These are phyloP conservation scores for Boletus edulis DNA, from an alignment of 768 basidiomycete genomes.

Conservation along the genomic window DNA sequence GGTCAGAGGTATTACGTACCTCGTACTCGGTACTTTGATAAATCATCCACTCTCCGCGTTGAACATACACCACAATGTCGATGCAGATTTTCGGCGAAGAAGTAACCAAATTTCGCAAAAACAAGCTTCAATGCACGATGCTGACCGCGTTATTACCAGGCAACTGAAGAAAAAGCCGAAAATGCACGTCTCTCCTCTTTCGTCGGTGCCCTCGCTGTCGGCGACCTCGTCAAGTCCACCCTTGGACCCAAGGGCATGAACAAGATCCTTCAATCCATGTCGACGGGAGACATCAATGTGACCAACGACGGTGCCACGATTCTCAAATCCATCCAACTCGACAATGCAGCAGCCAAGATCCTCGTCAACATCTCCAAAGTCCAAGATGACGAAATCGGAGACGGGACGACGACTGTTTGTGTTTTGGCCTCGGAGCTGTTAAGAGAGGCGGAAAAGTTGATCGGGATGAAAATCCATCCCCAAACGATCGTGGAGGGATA, in stretches of 20 bases:
- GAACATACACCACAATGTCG: slow-evolving; percentile 31
- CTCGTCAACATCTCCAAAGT: slow-evolving; percentile 99
- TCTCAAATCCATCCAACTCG: slow-evolving; percentile 93
- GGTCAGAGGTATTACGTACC: background rate
- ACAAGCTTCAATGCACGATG: background rate
- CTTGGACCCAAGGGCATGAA: slow-evolving; percentile 99
- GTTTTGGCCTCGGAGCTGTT: slow-evolving; percentile 90
- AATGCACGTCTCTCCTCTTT: slow-evolving; percentile 98
- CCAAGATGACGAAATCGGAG: slow-evolving; percentile 99
- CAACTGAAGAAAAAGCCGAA: slow-evolving; percentile 94
- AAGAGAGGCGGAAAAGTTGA: slow-evolving; percentile 93
- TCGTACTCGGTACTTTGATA: too few relatives aligned
- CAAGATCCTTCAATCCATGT: slow-evolving; percentile 94
- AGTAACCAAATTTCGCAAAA: slow-evolving; percentile 30
- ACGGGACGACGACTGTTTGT: slow-evolving; percentile 90
- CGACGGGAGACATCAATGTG: slow-evolving; percentile 90
- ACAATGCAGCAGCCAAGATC: slow-evolving; percentile 99
- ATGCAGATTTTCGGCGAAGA: slow-evolving; percentile 71
- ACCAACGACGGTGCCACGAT: slow-evolving; percentile 99
- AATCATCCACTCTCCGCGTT: background rate
- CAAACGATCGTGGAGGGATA: slow-evolving; percentile 98
- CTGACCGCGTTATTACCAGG: slow-evolving; percentile 39
- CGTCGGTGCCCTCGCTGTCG: slow-evolving; percentile 94
- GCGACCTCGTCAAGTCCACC: slow-evolving; percentile 98
- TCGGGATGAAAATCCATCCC: slow-evolving; percentile 90